Percentiles rank a stretch among this genome's conserved stretches.
phyloP scores from a whole-genome alignment of 2,329 filamentous ascomycete species.

The Fusarium sterilihyphosum region DNA sequence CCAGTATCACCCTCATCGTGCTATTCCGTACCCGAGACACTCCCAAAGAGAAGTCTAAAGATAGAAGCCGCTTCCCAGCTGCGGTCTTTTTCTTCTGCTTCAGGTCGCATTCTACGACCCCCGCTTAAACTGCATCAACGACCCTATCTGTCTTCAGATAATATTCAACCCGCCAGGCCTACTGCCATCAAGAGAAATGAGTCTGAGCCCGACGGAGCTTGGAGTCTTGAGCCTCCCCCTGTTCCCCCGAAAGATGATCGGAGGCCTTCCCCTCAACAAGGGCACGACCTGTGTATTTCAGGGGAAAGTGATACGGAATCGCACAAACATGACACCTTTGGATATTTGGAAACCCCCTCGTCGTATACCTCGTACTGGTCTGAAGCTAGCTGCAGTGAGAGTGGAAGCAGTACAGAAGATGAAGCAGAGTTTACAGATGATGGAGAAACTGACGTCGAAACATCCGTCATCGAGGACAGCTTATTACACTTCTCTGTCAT shows the following conservation, averaged over 20 bases:
- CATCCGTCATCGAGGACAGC: neutral
- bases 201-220: neutral
- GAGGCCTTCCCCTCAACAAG: neutral
- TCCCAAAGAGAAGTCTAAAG: neutral
- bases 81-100: neutral
- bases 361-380: neutral
- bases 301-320: neutral
- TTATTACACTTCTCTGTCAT: neutral
- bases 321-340: neutral
- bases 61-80: neutral
- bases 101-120: neutral
- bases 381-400: neutral
- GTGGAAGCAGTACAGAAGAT: neutral
- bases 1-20: neutral
- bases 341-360: neutral
- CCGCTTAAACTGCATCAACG: neutral
- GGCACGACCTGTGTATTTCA: neutral
- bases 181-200: neutral
- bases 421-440: neutral
- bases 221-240: neutral
- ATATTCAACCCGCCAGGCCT: neutral
- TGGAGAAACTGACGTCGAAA: neutral
- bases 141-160: neutral
- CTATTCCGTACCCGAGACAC: neutral
- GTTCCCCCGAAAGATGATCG: neutral